phyloP scores from a whole-genome alignment of 495 filamentous ascomycete species.

The Massariosphaeria phaeospora region DNA sequence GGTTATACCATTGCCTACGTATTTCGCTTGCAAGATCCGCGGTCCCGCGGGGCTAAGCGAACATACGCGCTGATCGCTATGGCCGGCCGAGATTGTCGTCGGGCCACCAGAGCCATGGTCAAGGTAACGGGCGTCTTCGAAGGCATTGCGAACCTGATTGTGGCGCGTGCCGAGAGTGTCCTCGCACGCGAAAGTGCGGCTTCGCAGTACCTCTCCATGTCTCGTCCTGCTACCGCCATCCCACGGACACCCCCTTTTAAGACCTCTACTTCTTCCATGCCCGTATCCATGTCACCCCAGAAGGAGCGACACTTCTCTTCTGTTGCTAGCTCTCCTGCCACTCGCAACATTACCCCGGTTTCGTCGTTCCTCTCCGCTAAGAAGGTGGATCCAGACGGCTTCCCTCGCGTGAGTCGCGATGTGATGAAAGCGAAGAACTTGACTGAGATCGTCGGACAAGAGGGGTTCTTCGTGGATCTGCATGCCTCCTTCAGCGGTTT shows the following conservation, averaged over 20 bases:
- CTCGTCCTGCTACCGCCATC: slow-evolving; percentile 16
- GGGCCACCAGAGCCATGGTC: slow-evolving; percentile 69
- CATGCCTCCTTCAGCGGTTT: slow-evolving; percentile 61
- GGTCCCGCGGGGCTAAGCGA: slow-evolving; percentile 78
- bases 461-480: slow-evolving; percentile 82
- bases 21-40: slow-evolving; percentile 81
- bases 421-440: slow-evolving; percentile 68
- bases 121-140: slow-evolving; percentile 71
- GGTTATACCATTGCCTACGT: slow-evolving; percentile 92
- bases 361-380: slow-evolving; percentile 62
- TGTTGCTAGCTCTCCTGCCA: slow-evolving; percentile 21
- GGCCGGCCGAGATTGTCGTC: slow-evolving; percentile 61
- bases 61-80: slow-evolving; percentile 87
- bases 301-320: slow-evolving; percentile 19
- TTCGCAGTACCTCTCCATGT: slow-evolving; percentile 38
- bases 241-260: slow-evolving; percentile 23
- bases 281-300: slow-evolving; percentile 17
- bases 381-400: slow-evolving; percentile 55
- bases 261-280: slow-evolving; percentile 25
- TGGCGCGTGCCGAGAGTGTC: slow-evolving; percentile 54
- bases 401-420: slow-evolving; percentile 40
- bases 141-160: slow-evolving; percentile 69
- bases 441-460: slow-evolving; percentile 78
- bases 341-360: slow-evolving; percentile 50
- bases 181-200: slow-evolving; percentile 27